A percentile compares a stretch with the other conserved stretches of the same genome.
Evolutionary conservation across 164 flowering plant genomes (phyloP).

Genomic region (Nelumbo lutea): DNA sequence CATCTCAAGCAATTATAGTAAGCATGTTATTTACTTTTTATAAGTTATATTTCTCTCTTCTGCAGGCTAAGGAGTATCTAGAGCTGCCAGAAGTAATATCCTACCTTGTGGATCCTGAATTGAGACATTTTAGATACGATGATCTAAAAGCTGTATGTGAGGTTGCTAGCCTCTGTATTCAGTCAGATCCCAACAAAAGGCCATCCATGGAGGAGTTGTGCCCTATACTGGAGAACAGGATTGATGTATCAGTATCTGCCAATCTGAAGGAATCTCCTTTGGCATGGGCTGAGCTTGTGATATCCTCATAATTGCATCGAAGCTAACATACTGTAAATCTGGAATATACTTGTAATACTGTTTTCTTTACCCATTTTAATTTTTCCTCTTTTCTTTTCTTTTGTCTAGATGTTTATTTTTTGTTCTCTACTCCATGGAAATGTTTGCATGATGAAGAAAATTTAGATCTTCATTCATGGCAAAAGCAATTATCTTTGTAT

Average conservation of each 20-base stretch:
- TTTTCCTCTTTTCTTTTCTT: neutral
- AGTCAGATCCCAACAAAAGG: conserved; percentile 38
- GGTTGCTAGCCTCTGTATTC: conserved; percentile 56
- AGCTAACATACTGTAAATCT: conserved; percentile 40
- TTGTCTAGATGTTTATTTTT: neutral
- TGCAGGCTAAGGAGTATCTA: conserved; percentile 80
- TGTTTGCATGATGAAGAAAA: conserved; percentile 21
- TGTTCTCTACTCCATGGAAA: conserved; percentile 17
- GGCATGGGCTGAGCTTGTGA: conserved; percentile 96
- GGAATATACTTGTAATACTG: conserved; percentile 20
- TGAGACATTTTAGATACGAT: conserved; percentile 58
- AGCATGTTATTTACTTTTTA: neutral
- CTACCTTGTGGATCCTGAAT: conserved; percentile 68
- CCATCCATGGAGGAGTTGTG: conserved; percentile 56
- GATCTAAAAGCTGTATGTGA: conserved; percentile 74
- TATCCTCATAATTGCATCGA: conserved; percentile 44
- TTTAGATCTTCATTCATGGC: conserved; percentile 15
- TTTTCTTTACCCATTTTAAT: conserved; percentile 5
- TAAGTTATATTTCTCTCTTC: neutral
- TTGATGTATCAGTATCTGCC: conserved; percentile 52
- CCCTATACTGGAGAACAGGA: conserved; percentile 53
- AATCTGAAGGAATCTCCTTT: conserved; percentile 72
- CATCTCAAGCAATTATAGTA: neutral
- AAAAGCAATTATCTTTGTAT: conserved; percentile 14
- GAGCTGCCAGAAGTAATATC: conserved; percentile 64